Base-by-base conservation (phyloP, 2,329 filamentous ascomycete genomes). In the Penicillium sp. region DNA sequence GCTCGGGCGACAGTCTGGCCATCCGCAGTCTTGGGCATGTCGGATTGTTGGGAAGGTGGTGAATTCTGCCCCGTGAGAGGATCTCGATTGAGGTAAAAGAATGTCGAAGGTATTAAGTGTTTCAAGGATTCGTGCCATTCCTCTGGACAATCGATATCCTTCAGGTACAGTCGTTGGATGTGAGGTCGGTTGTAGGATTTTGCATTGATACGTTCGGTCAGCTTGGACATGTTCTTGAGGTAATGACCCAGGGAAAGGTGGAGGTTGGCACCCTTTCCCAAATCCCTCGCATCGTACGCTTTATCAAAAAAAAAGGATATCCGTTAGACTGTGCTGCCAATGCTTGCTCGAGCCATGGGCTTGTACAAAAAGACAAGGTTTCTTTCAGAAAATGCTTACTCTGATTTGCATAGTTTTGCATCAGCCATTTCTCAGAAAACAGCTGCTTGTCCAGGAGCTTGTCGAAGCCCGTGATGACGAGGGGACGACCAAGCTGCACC, bases 91-190 rank as follows among this genome's bases (percentile, higher is more conserved):
- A 95, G 77, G 64, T 97, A 98, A 64, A 90, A 95, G 0, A 97
- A 73, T n/a, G 78, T 82, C 0, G 84, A 80, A 1, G 91, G 90
- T 4, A 97, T 85, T 28, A 88, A 74, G 43, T 86, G 84, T 55
- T 83, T 82, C 13, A 98, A 72, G 49, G 87, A 84, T 27, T 91
- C 79, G 44, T 85, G 83, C 93, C 93, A 98, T 49, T 91, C 83
- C 1, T 79, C 73, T 0, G 93, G 93, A 58, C 90, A 96, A 66
- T 98, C 93, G 50, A 98, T 96, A 64, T 98, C 93, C 63, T 98
- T 98, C 25, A 97, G 73, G 65, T 98, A 98, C 1, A 97, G 81
- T 9, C 93, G 82, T 65, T 98, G 93, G 24, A 87, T 78, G 34
- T 82, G 80, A 52, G 88, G 82, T 54, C 94, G 86, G 50, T 84